These are phyloP conservation scores for Spergularia marina DNA, from an alignment of 148 eudicot species.

Conservation along the genomic window DNA sequence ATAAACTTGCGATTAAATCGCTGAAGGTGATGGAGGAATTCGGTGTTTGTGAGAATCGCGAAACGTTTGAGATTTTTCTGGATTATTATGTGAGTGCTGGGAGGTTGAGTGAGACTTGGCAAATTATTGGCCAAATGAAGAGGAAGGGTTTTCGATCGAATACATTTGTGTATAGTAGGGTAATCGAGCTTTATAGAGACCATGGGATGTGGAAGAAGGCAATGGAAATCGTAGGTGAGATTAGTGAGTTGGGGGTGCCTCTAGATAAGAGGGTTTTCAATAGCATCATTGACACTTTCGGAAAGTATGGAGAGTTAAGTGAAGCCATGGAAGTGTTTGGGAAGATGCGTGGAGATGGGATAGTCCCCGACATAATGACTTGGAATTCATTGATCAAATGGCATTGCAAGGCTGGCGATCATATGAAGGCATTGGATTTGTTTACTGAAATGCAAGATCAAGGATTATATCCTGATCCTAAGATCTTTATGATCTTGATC, in stretches of 20 bases:
- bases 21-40: constrained; percentile 41
- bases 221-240: constrained; percentile 60
- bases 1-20: constrained; percentile 43
- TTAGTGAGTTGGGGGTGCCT: constrained; percentile 52
- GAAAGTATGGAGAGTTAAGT: constrained; percentile 60
- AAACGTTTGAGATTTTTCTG: constrained; percentile 69
- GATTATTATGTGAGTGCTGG: constrained; percentile 71
- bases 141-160: constrained; percentile 46
- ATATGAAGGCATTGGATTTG: constrained; percentile 51
- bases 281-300: constrained; percentile 77
- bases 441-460: constrained; percentile 75
- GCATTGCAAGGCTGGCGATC: constrained; percentile 66
- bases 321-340: constrained; percentile 62
- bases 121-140: constrained; percentile 59
- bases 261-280: constrained; percentile 62
- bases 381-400: constrained; percentile 82
- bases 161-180: constrained; percentile 63
- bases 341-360: constrained; percentile 60
- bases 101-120: constrained; percentile 75
- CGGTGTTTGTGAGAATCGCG: constrained; percentile 45
- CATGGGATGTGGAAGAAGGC: constrained; percentile 98
- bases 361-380: constrained; percentile 62
- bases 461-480: constrained; percentile 92
- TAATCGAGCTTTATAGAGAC: constrained; percentile 82
- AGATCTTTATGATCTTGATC: constrained; percentile 60